Evolutionary conservation across 2,329 filamentous ascomycete species (phyloP), one percentile per base, ranked within the genome.

Genomic region (Beauveria sp.): DNA sequence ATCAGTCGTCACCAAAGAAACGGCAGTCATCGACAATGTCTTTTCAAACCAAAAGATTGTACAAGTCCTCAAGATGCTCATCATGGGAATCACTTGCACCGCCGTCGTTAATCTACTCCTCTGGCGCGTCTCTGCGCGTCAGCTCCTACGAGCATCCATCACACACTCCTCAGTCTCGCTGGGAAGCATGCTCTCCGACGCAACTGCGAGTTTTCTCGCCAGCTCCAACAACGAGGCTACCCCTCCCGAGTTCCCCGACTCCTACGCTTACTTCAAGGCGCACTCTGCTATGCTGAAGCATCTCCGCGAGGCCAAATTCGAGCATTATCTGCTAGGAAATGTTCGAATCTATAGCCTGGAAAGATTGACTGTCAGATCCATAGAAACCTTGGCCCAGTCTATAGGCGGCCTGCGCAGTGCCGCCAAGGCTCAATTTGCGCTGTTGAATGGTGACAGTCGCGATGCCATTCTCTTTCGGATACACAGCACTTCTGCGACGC

Each of bases 391-490:
- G 45, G 86, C 90, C 14, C 92, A 96, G 72, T 91, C 90, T 66
- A 86, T 96, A 65, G 91, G 93, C 73, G 92, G 91, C 6, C 77
- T 97, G 67, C 83, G 90, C 66, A 96, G 91, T 77, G 91, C 93
- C 45, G 91, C 91, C 34, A 84, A 88, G 62, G 91, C 92, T 31
- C 92, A 96, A 70, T 95, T 96, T 70, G 84, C 88, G 20, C 80
- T 96, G 45, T 79, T 96, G 93, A 64, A 92, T 26, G 50, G 59
- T 26, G 51, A 54, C 22, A 38, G 52, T 34, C 51, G 52, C 24
- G 59, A 54, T 18, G 59, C 52, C 10, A 61, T 61, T 18, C 43
- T 54, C 22, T 61, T 43, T 43, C 42, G 22, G 31, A 61, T 55
- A 6, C 59, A 61, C 24, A 61, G 50, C 28, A 31, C 16, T 34